phyloP scores from a whole-genome alignment of 2,329 filamentous ascomycete species.

The Aspergillus luchuensis region DNA sequence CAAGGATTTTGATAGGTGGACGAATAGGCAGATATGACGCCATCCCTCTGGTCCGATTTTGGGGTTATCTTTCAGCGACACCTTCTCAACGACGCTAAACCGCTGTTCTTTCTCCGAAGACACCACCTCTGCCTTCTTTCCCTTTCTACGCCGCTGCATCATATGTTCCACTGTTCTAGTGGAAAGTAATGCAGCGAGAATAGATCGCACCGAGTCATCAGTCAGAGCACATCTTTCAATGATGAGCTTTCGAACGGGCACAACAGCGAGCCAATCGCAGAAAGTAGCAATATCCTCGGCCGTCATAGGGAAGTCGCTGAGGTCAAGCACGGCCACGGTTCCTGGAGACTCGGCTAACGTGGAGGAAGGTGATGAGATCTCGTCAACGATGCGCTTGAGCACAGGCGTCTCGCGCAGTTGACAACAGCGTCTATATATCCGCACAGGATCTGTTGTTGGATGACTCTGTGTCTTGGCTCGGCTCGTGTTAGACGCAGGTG shows the following conservation, averaged over 20 bases:
- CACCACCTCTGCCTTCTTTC: slow-evolving; percentile 40
- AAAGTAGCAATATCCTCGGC: slow-evolving; percentile 82
- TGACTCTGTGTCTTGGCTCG: slow-evolving; percentile 61
- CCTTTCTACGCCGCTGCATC: slow-evolving; percentile 50
- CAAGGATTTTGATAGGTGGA: slow-evolving; percentile 85
- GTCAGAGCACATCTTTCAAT: slow-evolving; percentile 84
- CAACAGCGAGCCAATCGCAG: slow-evolving; percentile 90
- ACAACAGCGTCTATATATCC: slow-evolving; percentile 93
- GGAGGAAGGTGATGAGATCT: slow-evolving; percentile 73
- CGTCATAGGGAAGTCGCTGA: slow-evolving; percentile 82
- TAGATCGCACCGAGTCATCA: slow-evolving; percentile 82
- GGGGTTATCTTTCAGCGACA: slow-evolving; percentile 84
- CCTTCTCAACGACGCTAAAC: slow-evolving; percentile 75
- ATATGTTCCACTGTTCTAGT: slow-evolving; percentile 67
- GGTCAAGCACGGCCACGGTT: slow-evolving; percentile 78
- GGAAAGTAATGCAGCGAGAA: slow-evolving; percentile 82
- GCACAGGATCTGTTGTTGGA: slow-evolving; percentile 85
- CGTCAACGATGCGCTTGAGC: slow-evolving; percentile 86
- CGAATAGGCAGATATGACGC: slow-evolving; percentile 85
- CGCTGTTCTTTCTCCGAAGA: slow-evolving; percentile 35
- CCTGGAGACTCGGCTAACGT: slow-evolving; percentile 66
- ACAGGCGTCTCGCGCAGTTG: slow-evolving; percentile 91
- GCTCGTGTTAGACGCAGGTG: slow-evolving; percentile 31
- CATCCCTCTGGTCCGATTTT: slow-evolving; percentile 85
- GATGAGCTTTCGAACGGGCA: slow-evolving; percentile 82